Conservation (phyloP, 2,329 filamentous ascomycete species). For the Scytalidium sp. region DNA sequence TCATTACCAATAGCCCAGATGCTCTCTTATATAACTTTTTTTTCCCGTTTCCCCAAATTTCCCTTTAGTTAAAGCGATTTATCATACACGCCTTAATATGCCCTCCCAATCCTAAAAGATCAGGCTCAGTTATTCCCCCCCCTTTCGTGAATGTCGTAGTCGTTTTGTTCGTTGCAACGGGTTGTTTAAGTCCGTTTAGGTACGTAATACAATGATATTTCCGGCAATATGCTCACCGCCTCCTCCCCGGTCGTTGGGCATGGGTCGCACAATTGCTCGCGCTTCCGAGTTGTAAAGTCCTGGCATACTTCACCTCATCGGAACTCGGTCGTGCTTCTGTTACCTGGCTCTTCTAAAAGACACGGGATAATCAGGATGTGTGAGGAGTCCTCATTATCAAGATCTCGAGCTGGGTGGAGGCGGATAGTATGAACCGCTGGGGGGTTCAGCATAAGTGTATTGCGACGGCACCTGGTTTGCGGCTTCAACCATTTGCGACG, state of each 20-base stretch:
- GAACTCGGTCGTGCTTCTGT: background rate
- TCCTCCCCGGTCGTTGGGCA: no score
- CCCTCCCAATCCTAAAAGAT: background rate
- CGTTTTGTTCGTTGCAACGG: background rate
- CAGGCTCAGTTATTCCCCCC: background rate
- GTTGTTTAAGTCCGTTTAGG: background rate
- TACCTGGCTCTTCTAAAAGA: background rate
- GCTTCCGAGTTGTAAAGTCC: background rate
- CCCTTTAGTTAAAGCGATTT: background rate
- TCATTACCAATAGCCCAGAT: background rate
- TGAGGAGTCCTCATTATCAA: background rate
- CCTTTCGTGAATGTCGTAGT: background rate
- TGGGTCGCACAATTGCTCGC: background rate
- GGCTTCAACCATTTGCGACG: conserved; percentile 14
- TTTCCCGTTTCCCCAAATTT: background rate
- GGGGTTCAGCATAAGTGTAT: conserved; percentile 21
- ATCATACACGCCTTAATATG: background rate
- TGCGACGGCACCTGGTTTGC: conserved; percentile 12
- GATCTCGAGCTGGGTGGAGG: conserved; percentile 10
- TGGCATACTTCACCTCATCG: background rate
- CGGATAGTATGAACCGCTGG: conserved; percentile 22
- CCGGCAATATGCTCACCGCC: background rate
- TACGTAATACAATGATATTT: background rate
- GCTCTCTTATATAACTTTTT: background rate
- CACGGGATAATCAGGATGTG: background rate